Conservation (phyloP, 208 protist species). For the Trypanosoma cruzi region DNA sequence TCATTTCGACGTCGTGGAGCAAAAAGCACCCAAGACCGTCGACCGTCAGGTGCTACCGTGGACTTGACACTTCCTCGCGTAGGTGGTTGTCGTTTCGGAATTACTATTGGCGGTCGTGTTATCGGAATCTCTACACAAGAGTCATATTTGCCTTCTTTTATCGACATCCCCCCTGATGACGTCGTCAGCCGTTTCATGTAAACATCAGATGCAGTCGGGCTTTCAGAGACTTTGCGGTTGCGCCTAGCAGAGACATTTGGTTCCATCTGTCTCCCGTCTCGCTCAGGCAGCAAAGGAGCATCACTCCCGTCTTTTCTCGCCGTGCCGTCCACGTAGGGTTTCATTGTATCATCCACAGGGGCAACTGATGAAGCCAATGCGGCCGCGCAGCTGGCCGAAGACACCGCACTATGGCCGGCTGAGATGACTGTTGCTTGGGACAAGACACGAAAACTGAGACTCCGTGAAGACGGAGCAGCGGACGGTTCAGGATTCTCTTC, state of each 20-base stretch:
- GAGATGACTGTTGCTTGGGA: not conserved
- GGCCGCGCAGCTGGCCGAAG: not conserved
- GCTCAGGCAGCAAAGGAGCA: not conserved
- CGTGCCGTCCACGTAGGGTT: not conserved
- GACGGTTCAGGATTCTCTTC: not conserved
- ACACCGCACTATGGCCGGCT: not conserved
- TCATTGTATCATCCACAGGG: not conserved
- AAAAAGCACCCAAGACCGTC: slow-evolving; percentile 59
- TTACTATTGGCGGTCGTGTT: slow-evolving; percentile 39
- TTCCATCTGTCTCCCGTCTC: not conserved
- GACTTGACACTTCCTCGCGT: slow-evolving; percentile 41
- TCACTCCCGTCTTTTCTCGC: not conserved
- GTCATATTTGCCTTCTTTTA: not conserved
- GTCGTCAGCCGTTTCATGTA: not conserved
- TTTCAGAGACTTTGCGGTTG: not conserved
- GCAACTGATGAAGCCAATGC: not conserved
- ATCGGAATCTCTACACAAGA: slow-evolving; percentile 40
- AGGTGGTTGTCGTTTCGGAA: slow-evolving; percentile 40
- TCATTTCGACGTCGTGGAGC: slow-evolving; percentile 17
- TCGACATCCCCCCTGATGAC: not conserved
- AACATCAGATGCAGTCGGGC: not conserved
- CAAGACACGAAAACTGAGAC: not conserved
- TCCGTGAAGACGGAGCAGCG: not conserved
- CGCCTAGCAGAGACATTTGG: not conserved
- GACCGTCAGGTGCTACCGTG: slow-evolving; percentile 48